Base-by-base conservation (phyloP, 2,329 filamentous ascomycete genomes). In the Colletotrichum karsti region DNA sequence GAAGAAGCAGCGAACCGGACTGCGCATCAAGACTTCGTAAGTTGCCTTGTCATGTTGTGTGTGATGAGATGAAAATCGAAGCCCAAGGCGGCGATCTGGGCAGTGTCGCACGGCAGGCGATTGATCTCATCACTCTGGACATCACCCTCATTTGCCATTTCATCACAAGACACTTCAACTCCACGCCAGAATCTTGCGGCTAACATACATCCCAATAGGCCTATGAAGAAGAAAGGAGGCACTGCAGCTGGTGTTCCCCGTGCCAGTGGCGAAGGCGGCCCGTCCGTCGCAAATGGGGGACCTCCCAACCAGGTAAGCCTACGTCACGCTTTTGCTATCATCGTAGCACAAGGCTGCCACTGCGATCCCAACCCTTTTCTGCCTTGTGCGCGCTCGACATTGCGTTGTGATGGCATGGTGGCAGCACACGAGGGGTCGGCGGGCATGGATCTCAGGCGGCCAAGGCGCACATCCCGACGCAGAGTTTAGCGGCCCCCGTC, bases 211-310 rank as follows among this genome's bases (percentile, higher is more conserved):
- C 28, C 69, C 41, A 72, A 54, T 77, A 95, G 92, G 72, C 92
- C 92, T 48, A 86, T 91, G 79, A 95, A 95, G 83, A 93, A 92
- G 82, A 92, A 91, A 79, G 85, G 86, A 69, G 88, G 90, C 73
- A 88, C 89, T 71, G 87, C 90, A 73, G 91, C 90, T 77, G 92
- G 91, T 74, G 85, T 93, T 76, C 87, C 91, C 76, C 88, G 89
- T 74, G 81, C 84, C 73, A 86, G 86, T 82, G 90, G 89, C 78
- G 90, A 91, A 79, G 85, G 88, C 72, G 87, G 85, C 78, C 88
- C 87, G 76, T 88, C 90, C 72, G 81, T 87, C 74, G 84, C 85
- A 76, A 88, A 86, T 79, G 89, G 89, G 78, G 76, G 77, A 51
- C 73, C 78, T 46, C 80, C 81, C 72, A 84, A 85, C 65, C 84